phyloP scores from a whole-genome alignment of 106 monocot species.

The Dendrobium catenatum region DNA sequence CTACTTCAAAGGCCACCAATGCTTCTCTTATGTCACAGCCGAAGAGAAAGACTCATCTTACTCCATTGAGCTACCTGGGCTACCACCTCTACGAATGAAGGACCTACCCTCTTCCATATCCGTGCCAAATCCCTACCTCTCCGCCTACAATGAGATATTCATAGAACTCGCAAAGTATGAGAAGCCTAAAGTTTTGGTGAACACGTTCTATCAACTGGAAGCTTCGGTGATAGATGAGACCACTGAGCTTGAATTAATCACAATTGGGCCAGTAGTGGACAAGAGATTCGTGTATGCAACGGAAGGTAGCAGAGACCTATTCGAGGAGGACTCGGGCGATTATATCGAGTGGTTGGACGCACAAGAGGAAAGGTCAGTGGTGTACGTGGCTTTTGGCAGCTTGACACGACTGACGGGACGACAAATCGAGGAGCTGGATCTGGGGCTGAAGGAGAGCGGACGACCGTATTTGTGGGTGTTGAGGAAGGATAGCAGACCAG shows the following conservation, averaged over 20 bases:
- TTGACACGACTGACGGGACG: conserved; percentile 9
- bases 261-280: not conserved
- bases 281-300: not conserved
- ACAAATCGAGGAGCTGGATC: conserved; percentile 38
- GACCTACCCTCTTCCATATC: conserved; percentile 3
- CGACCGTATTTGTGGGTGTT: conserved; percentile 46
- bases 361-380: conserved; percentile 26
- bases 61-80: not conserved
- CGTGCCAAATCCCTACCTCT: not conserved
- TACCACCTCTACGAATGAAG: conserved; percentile 1
- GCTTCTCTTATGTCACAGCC: not conserved
- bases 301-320: conserved; percentile 3
- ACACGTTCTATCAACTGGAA: conserved; percentile 1
- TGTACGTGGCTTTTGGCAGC: conserved; percentile 59
- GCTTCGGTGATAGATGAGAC: not conserved
- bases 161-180: not conserved
- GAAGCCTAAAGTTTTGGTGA: not conserved
- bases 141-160: not conserved
- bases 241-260: not conserved
- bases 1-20: conserved; percentile 26
- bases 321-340: conserved; percentile 19
- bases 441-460: conserved; percentile 27
- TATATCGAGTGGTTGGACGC: conserved; percentile 55
- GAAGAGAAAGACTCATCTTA: not conserved
- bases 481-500: conserved; percentile 29